Evolutionary conservation across 768 basidiomycete species (phyloP).

Genomic region (Crassisporium funariophilum): DNA sequence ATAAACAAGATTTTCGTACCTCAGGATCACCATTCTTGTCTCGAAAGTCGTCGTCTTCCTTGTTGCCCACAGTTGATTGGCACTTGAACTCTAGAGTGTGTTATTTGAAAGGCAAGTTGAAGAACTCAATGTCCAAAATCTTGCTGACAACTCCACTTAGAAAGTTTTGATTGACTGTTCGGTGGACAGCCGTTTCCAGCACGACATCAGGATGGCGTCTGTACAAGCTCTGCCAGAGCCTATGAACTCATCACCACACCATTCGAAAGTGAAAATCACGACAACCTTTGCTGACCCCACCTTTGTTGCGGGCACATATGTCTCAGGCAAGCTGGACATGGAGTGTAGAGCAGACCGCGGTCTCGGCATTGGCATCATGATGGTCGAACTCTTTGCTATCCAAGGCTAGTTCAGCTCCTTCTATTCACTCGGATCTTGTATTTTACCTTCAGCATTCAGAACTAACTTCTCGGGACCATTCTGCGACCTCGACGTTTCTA

Average conservation of each 20-base stretch:
- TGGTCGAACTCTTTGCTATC: slow-evolving; percentile 75
- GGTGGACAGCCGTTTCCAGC: no score
- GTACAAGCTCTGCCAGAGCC: slow-evolving; percentile 45
- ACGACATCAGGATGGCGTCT: slow-evolving; percentile 14
- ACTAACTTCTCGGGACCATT: slow-evolving; percentile 74
- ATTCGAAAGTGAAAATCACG: slow-evolving; percentile 76
- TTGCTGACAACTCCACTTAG: not conserved
- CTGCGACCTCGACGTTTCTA: slow-evolving; percentile 77
- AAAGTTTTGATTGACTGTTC: no score
- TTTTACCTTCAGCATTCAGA: slow-evolving; percentile 44
- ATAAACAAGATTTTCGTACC: slow-evolving; percentile 12
- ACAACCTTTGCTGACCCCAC: slow-evolving; percentile 57
- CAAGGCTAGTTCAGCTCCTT: slow-evolving; percentile 74
- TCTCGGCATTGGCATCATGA: slow-evolving; percentile 73
- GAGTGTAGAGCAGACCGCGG: slow-evolving; percentile 76
- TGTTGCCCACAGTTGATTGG: slow-evolving; percentile 2
- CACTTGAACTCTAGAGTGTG: slow-evolving; percentile 1
- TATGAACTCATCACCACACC: slow-evolving; percentile 82
- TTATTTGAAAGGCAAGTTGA: not conserved
- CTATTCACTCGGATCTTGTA: not conserved
- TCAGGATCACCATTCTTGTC: slow-evolving; percentile 17
- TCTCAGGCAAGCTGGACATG: slow-evolving; percentile 78
- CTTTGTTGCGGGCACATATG: slow-evolving; percentile 65
- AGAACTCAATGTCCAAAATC: no score
- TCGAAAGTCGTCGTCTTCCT: no score